Evolutionary conservation across 352 stramenopile species (phyloP).

Genomic region (Pythium coloratum): DNA sequence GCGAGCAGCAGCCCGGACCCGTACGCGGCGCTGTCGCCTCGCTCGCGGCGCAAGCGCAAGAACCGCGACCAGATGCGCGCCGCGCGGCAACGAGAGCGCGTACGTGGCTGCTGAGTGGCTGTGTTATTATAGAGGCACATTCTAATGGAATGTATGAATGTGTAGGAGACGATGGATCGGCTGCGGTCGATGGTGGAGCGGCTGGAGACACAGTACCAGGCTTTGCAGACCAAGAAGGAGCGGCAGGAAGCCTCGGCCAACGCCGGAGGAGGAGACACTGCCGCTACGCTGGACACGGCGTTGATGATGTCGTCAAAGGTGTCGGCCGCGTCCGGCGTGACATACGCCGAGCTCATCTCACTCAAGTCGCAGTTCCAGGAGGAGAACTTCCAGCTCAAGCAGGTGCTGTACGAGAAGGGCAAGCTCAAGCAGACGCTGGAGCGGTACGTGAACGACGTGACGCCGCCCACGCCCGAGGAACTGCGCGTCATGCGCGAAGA

Average conservation of each 20-base stretch:
- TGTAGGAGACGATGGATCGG: conserved; percentile 45
- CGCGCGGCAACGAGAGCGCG: conserved; percentile 45
- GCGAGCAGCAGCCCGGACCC: not conserved
- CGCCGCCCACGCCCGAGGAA: conserved; percentile 23
- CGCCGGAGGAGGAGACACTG: not conserved
- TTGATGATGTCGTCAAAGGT: conserved; percentile 1
- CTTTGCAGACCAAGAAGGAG: conserved; percentile 16
- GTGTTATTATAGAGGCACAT: not conserved
- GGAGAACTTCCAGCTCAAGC: conserved; percentile 36
- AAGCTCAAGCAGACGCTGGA: conserved; percentile 39
- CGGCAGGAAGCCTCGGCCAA: not conserved
- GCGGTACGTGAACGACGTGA: conserved; percentile 29
- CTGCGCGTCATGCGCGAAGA: conserved; percentile 10
- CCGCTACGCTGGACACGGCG: not conserved
- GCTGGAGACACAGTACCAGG: conserved; percentile 39
- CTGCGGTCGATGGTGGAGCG: conserved; percentile 50
- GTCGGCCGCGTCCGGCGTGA: conserved; percentile 16
- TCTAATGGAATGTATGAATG: not conserved
- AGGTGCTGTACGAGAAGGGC: conserved; percentile 34
- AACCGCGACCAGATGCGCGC: conserved; percentile 60
- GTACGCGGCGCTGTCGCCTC: conserved; percentile 38
- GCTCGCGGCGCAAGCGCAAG: conserved; percentile 45
- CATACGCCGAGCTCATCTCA: conserved; percentile 36
- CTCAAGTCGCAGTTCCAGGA: conserved; percentile 32
- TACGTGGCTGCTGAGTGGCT: conserved; percentile 12